Evolutionary conservation across 495 filamentous ascomycete genomes (phyloP).

Genomic region (Aspergillus coremiiformis): DNA sequence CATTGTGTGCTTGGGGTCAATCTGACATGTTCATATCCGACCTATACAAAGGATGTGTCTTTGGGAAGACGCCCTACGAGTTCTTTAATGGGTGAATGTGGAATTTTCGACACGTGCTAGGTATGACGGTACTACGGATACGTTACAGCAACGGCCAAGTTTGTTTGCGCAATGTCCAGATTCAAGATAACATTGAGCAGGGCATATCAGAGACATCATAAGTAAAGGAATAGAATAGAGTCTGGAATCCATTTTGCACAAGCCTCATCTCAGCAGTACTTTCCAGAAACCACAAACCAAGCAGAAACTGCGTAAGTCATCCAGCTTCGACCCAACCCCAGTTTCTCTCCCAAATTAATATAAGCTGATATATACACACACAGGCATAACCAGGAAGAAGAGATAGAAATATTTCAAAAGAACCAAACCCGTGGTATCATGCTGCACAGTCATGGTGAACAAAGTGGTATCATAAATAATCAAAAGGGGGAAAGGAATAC

Average conservation of each 20-base stretch:
- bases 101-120: too few relatives aligned
- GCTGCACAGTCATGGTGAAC: slow-evolving; percentile 36
- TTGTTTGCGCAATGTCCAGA: too few relatives aligned
- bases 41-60: too few relatives aligned
- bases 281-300: not conserved
- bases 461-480: slow-evolving; percentile 41
- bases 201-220: too few relatives aligned
- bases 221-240: not conserved
- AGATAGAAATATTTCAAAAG: slow-evolving; percentile 17
- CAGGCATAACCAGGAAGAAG: slow-evolving; percentile 1
- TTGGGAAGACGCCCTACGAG: too few relatives aligned
- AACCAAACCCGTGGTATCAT: slow-evolving; percentile 35
- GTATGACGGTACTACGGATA: too few relatives aligned
- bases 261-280: not conserved
- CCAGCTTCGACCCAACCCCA: not conserved
- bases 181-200: too few relatives aligned
- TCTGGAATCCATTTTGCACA: not conserved
- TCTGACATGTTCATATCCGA: too few relatives aligned
- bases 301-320: not conserved
- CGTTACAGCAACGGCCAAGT: too few relatives aligned
- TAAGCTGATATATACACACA: slow-evolving; percentile 2
- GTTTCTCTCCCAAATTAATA: not conserved
- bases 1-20: too few relatives aligned
- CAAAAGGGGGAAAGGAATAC: slow-evolving; percentile 4
- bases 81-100: too few relatives aligned